Evolutionary conservation across 768 basidiomycete genomes (phyloP).

Genomic region (Leccinellum rugosiceps): DNA sequence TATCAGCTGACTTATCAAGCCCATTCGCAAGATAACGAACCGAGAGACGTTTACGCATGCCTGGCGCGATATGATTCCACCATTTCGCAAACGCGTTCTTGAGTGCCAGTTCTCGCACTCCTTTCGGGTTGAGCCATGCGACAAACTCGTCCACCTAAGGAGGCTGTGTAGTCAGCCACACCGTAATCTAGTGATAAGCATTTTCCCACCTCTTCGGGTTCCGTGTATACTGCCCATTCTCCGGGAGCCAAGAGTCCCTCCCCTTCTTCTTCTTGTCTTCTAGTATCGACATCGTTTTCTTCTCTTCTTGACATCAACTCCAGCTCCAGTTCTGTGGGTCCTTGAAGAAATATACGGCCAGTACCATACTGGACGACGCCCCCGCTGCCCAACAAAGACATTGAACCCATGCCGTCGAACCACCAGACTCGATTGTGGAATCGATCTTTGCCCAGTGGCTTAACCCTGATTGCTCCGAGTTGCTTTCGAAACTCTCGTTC

Average conservation of each 20-base stretch:
- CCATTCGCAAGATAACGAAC: slow-evolving; percentile 42
- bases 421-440: slow-evolving; percentile 98
- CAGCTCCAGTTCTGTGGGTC: slow-evolving; percentile 78
- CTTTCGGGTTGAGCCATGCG: slow-evolving; percentile 90
- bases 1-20: slow-evolving; percentile 8
- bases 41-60: slow-evolving; percentile 69
- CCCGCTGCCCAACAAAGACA: slow-evolving; percentile 73
- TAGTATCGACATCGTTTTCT: slow-evolving; percentile 50
- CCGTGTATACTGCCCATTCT: slow-evolving; percentile 91
- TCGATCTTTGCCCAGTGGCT: slow-evolving; percentile 87
- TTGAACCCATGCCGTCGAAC: slow-evolving; percentile 95
- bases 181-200: neutral
- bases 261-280: slow-evolving; percentile 78
- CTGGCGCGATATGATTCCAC: slow-evolving; percentile 79
- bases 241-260: slow-evolving; percentile 67
- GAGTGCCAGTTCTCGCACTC: slow-evolving; percentile 80
- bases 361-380: slow-evolving; percentile 82
- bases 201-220: slow-evolving; percentile 72
- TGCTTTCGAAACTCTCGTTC: slow-evolving; percentile 94
- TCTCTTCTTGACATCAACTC: slow-evolving; percentile 62
- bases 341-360: slow-evolving; percentile 90
- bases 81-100: slow-evolving; percentile 77
- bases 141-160: slow-evolving; percentile 83
- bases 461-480: slow-evolving; percentile 78
- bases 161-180: slow-evolving; percentile 10